Evolutionary conservation across 257 asterid species (phyloP).

Genomic region (Gynochthodes officinalis): DNA sequence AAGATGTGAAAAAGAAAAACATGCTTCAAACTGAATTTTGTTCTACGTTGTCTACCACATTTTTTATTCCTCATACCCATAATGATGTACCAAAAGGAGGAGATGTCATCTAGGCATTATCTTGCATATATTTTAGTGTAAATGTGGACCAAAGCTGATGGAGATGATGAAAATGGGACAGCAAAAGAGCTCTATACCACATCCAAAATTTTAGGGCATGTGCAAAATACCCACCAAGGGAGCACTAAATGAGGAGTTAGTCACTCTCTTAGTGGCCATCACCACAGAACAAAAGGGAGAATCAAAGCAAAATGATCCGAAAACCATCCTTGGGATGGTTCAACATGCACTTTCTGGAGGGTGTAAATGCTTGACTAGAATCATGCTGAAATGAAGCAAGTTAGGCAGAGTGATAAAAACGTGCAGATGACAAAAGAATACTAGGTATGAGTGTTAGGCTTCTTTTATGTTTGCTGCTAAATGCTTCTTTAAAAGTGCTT

Average conservation of each 20-base stretch:
- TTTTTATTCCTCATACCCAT: conserved; percentile 34
- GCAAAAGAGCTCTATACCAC: conserved; percentile 31
- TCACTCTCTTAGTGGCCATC: conserved; percentile 36
- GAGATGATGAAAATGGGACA: conserved; percentile 21
- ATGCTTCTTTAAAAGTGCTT: conserved; percentile 18
- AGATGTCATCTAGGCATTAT: not conserved
- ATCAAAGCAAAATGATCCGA: conserved; percentile 17
- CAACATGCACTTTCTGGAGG: conserved; percentile 36
- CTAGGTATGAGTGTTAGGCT: conserved; percentile 29
- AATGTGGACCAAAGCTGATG: conserved; percentile 26
- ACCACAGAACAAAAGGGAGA: not conserved
- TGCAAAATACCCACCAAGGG: conserved; percentile 36
- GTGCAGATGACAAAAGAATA: conserved; percentile 8
- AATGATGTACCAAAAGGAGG: conserved; percentile 31
- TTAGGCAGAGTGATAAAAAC: conserved; percentile 36
- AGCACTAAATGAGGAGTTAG: conserved; percentile 33
- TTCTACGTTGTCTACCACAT: conserved; percentile 38
- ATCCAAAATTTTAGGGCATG: conserved; percentile 36
- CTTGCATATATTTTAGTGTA: conserved; percentile 22
- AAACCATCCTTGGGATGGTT: conserved; percentile 28
- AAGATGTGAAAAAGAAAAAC: conserved; percentile 14
- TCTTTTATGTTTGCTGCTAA: not conserved
- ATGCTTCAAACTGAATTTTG: conserved; percentile 21
- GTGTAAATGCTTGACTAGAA: conserved; percentile 40
- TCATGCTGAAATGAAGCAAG: conserved; percentile 35